Conservation (phyloP, 768 basidiomycete species). For the Gloeostereum incarnatum region DNA sequence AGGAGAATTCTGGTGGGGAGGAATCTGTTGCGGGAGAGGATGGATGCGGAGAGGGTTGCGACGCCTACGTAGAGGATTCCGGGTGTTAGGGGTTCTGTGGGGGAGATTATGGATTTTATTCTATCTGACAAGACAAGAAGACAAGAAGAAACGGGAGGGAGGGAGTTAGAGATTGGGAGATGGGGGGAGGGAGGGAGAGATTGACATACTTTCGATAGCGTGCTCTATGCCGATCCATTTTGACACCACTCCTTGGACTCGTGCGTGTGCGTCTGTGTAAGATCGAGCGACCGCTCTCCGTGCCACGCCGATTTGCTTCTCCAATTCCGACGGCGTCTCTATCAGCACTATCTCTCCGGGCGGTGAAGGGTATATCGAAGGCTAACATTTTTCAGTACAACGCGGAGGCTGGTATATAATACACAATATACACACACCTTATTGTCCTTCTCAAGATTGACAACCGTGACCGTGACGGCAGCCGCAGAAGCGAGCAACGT, state of each 20-base stretch:
- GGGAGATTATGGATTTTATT: slow-evolving; percentile 73
- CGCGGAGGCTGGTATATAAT: too few species aligned
- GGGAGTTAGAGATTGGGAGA: slow-evolving; percentile 2
- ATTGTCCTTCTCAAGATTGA: too few species aligned
- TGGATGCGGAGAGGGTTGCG: slow-evolving; percentile 80
- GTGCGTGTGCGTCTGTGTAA: slow-evolving; percentile 47
- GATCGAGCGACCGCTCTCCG: slow-evolving; percentile 51
- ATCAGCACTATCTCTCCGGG: slow-evolving; percentile 60
- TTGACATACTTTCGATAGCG: slow-evolving; percentile 68
- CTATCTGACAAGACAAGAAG: slow-evolving; percentile 39
- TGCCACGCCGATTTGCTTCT: slow-evolving; percentile 64
- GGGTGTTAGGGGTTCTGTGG: slow-evolving; percentile 78
- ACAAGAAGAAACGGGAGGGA: background rate
- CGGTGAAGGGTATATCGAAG: slow-evolving; percentile 71
- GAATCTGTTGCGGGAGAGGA: slow-evolving; percentile 71
- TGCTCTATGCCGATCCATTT: slow-evolving; percentile 85
- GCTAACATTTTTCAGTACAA: too few species aligned
- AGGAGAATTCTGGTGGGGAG: slow-evolving; percentile 62
- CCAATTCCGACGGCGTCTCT: slow-evolving; percentile 66
- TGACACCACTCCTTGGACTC: slow-evolving; percentile 65
- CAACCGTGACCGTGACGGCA: too few species aligned
- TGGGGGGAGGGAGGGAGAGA: too few species aligned
- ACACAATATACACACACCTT: too few species aligned
- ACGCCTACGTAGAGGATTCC: slow-evolving; percentile 88
- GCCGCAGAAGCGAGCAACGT: too few species aligned